Base-by-base conservation (phyloP, 495 filamentous ascomycete genomes). In the Aspergillus affinis region DNA sequence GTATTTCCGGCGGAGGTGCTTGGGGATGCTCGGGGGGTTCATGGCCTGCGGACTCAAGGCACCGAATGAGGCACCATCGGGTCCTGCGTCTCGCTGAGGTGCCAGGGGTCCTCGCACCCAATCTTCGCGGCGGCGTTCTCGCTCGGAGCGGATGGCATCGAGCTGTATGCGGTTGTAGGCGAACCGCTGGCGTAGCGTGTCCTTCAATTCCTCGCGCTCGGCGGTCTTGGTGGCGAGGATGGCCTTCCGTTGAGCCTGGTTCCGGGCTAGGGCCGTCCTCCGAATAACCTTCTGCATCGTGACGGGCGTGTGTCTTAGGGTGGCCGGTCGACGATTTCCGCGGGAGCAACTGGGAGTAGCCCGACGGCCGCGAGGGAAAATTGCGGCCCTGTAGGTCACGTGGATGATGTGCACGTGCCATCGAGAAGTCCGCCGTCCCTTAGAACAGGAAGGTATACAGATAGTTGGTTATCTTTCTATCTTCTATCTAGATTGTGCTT, bases 271-370 rank as follows among this genome's bases (percentile, higher is more conserved):
- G 50, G 81, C 77, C 60, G 87, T 86, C 63, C 88, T 83, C 67
- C 83, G 82, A 63, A 91, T 81, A 65, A 92, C 79, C 73, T 88
- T 90, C 74, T 92, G 87, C 89, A 93, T 93, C 62, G 63, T 78
- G 68, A 52, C 45, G 47, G 59, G 54, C 53, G 65, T 59, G 65
- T 62, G 58, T 46, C 60, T 65, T 66, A 65, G 72, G 72, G 73
- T 75, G 68, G 69, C 73, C 66, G 61, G 57, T 55, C 48, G 60
- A 55, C 36, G 51, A 48, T 41, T 61, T 65, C 57, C 46, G 27
- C 61, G 9, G 23, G 52, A 55, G 54, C 59, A 51, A 23, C 48
- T 30, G 9, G 20, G 4, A 26, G 23, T 26, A 55, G 20, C 6
- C 47, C 21, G 70, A 66, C 69, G 59, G 30, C 58, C 59, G 64